Conservation (phyloP, 1,284 basidiomycete genomes). For the Moesziomyces antarcticus region DNA sequence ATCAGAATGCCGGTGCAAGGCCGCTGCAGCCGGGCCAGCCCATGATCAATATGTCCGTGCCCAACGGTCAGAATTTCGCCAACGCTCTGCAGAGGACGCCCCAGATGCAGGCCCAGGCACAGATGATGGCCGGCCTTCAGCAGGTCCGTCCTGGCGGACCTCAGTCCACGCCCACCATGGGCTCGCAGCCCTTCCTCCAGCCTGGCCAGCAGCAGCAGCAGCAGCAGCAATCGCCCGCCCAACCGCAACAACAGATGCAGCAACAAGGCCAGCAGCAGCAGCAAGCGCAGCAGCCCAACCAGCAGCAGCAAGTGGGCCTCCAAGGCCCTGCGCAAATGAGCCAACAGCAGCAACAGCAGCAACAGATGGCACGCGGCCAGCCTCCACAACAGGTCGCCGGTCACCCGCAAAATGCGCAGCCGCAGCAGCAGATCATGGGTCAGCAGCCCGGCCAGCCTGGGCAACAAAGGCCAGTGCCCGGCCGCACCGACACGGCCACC, state of each 20-base stretch:
- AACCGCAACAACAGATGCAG: conserved; percentile 11
- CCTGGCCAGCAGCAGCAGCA: conserved; percentile 25
- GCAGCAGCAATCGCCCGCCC: conserved; percentile 1
- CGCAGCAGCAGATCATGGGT: conserved; percentile 24
- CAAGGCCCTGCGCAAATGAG: conserved; percentile 21
- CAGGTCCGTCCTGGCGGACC: conserved; percentile 34
- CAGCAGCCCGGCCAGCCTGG: conserved; percentile 36
- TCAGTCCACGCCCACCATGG: conserved; percentile 38
- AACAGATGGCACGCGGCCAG: conserved; percentile 26
- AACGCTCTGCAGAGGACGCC: conserved; percentile 51
- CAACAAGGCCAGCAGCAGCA: conserved; percentile 26
- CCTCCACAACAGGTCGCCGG: conserved; percentile 23
- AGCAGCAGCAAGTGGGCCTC: conserved; percentile 26
- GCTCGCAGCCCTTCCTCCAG: conserved; percentile 32
- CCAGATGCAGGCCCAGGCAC: conserved; percentile 51
- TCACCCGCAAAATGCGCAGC: conserved; percentile 28
- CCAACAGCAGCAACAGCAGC: conserved; percentile 23
- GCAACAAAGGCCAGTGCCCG: conserved; percentile 23
- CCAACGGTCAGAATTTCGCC: conserved; percentile 44
- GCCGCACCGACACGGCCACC: conserved; percentile 13
- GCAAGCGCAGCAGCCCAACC: conserved; percentile 15
- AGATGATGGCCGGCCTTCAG: conserved; percentile 51
- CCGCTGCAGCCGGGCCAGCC: conserved; percentile 50
- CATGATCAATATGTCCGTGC: conserved; percentile 22
- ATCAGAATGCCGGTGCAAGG: conserved; percentile 36